phyloP scores from a whole-genome alignment of 1,284 basidiomycete species.

The Trametes sp. region DNA sequence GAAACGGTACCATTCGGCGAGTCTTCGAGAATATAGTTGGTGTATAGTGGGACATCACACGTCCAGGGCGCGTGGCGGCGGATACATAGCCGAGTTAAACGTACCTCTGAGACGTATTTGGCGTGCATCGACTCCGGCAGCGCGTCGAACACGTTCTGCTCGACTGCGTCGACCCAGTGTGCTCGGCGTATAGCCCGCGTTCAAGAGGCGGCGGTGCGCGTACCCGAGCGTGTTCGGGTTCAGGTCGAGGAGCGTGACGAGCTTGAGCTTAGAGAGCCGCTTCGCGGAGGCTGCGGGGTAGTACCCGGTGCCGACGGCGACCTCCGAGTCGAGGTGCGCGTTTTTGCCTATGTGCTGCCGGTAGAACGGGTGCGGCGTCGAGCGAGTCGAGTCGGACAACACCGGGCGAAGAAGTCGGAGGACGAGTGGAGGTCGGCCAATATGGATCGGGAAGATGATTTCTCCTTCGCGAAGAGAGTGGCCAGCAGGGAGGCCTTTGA shows the following conservation, averaged over 20 bases:
- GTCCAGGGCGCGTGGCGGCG: no score
- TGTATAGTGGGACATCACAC: no score
- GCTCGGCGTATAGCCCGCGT: constrained; percentile 33
- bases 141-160: constrained; percentile 32
- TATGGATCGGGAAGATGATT: no score
- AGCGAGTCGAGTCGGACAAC: constrained; percentile 29
- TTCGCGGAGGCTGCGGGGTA: constrained; percentile 28
- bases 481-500: no score
- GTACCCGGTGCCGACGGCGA: constrained; percentile 38
- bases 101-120: constrained; percentile 27
- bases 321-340: constrained; percentile 37
- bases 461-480: no score
- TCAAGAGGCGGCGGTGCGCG: constrained; percentile 22
- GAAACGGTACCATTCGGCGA: no score
- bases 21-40: no score
- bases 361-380: constrained; percentile 37
- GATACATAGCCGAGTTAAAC: no score
- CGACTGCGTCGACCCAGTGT: constrained; percentile 24
- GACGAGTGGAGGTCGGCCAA: no score
- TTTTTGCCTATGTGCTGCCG: constrained; percentile 26
- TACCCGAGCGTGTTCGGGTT: constrained; percentile 30
- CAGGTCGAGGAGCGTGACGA: constrained; percentile 34
- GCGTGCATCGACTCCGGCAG: constrained; percentile 22
- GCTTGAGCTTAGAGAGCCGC: constrained; percentile 26
- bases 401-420: constrained; percentile 35